A percentile compares a stretch with the other conserved stretches of the same genome.
Evolutionary conservation across 352 stramenopile genomes (phyloP).

Genomic region (Lagenidium giganteum): DNA sequence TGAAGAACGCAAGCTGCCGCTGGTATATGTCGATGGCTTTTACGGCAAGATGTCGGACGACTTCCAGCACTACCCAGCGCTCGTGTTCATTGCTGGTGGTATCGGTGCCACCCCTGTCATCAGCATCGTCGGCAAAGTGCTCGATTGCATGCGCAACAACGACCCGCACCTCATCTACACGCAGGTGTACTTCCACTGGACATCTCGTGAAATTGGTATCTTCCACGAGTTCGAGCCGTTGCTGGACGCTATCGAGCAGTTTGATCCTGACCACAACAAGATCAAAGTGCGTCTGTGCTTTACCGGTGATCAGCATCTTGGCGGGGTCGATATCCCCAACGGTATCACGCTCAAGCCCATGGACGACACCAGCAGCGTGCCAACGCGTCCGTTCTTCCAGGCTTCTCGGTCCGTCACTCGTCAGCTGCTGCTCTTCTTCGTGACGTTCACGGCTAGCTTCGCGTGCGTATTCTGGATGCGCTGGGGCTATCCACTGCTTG

Average conservation of each 20-base stretch:
- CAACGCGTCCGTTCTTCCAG: slow-evolving; percentile 75
- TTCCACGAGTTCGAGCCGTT: slow-evolving; percentile 84
- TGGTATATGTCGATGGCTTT: slow-evolving; percentile 81
- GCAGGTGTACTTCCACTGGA: slow-evolving; percentile 84
- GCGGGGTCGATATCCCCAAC: slow-evolving; percentile 64
- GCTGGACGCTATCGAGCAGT: slow-evolving; percentile 72
- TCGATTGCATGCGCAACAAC: slow-evolving; percentile 74
- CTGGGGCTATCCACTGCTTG: slow-evolving; percentile 68
- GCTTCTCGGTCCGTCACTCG: slow-evolving; percentile 52
- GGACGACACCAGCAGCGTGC: slow-evolving; percentile 77
- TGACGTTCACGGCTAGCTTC: slow-evolving; percentile 76
- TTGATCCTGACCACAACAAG: slow-evolving; percentile 53
- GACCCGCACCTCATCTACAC: slow-evolving; percentile 64
- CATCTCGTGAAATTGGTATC: slow-evolving; percentile 75
- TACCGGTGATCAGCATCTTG: slow-evolving; percentile 75
- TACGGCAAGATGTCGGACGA: slow-evolving; percentile 83
- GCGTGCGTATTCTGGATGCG: slow-evolving; percentile 66
- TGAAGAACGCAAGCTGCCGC: slow-evolving; percentile 71
- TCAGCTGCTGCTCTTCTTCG: slow-evolving; percentile 77
- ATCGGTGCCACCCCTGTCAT: slow-evolving; percentile 89
- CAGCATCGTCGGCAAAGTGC: slow-evolving; percentile 83
- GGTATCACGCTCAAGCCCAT: slow-evolving; percentile 75
- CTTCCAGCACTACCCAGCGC: slow-evolving; percentile 75
- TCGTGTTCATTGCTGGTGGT: slow-evolving; percentile 77
- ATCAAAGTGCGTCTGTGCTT: slow-evolving; percentile 77